Percentiles rank a stretch among this genome's conserved stretches.
phyloP scores from a whole-genome alignment of 1,139 yeast species.

The Diutina siamensis region DNA sequence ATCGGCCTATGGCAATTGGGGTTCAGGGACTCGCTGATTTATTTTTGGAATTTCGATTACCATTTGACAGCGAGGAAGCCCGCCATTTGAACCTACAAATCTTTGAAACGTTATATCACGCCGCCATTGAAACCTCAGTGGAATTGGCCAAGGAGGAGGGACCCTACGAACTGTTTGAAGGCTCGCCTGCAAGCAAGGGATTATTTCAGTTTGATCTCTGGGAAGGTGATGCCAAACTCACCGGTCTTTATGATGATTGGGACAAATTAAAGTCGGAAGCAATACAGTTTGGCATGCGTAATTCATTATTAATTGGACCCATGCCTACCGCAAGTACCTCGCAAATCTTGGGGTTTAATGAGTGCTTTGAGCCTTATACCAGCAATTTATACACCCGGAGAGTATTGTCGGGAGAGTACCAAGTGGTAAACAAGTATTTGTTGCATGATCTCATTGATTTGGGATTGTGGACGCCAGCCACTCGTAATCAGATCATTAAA shows the following conservation, averaged over 20 bases:
- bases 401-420: conserved; percentile 52
- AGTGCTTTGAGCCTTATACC: conserved; percentile 53
- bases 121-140: conserved; percentile 43
- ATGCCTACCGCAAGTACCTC: conserved; percentile 61
- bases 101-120: conserved; percentile 52
- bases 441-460: conserved; percentile 42
- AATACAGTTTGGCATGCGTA: conserved; percentile 38
- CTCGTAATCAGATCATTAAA: conserved; percentile 40
- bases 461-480: conserved; percentile 42
- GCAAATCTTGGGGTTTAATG: conserved; percentile 49
- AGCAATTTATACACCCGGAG: conserved; percentile 50
- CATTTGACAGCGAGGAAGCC: conserved; percentile 48
- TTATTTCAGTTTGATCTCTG: conserved; percentile 45
- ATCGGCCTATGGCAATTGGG: conserved; percentile 51
- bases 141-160: conserved; percentile 42
- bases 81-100: conserved; percentile 44
- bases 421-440: conserved; percentile 46
- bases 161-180: conserved; percentile 35
- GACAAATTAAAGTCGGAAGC: conserved; percentile 35
- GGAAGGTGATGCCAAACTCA: conserved; percentile 35
- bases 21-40: conserved; percentile 55
- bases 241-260: conserved; percentile 37
- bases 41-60: conserved; percentile 43
- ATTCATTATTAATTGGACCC: conserved; percentile 51
- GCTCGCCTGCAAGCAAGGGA: conserved; percentile 52